Base-by-base conservation (phyloP, 2,329 filamentous ascomycete genomes). In the Botrytis fragariae region DNA sequence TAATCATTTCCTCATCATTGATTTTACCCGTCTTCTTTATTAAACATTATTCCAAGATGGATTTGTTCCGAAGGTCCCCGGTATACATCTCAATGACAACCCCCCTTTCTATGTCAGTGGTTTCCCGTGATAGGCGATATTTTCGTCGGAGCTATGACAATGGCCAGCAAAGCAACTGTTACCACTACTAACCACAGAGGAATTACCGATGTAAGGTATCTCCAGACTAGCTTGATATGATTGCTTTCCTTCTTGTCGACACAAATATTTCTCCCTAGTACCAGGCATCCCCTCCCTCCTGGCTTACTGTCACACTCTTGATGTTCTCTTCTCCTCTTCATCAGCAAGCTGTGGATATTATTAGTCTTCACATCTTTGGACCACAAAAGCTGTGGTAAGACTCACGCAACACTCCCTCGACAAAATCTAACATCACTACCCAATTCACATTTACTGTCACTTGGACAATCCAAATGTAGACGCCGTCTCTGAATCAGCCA, bases 401-500 rank as follows among this genome's bases (percentile, higher is more conserved):
- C 85, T 73, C 80, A 90, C 88, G 84, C 84, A 0, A 90, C 86
- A 72, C 86, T 89, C 3, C 88, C 88, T 54, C 88, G 82, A 77
- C 88, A 91, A 81, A 91, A 91, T 42, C 85, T 83, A 64, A 88
- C 79, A 77, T 91, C 89, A 74, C 87, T 90, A 6, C 87, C 84
- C 44, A 91, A 79, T 75, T 90, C 88, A 74, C 88, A 91, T 20
- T 84, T 82, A 71, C 82, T 82, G 75, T 88, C 84, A 72, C 88
- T 89, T 7, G 90, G 91, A 77, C 90, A 91, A 76, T 92, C 88
- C 14, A 93, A 85, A 73, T 91, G 89, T 51, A 90, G 83, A 63
- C 83, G 86, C 29, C 89, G 86, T 20, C 91, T 86, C 77, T 91
- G 86, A 74, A 93, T 84, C 7, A 93, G 84, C 91, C 91, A 93